Evolutionary conservation across 371 early-diverging fungal species (phyloP).

Genomic region (Mortierella sp.): DNA sequence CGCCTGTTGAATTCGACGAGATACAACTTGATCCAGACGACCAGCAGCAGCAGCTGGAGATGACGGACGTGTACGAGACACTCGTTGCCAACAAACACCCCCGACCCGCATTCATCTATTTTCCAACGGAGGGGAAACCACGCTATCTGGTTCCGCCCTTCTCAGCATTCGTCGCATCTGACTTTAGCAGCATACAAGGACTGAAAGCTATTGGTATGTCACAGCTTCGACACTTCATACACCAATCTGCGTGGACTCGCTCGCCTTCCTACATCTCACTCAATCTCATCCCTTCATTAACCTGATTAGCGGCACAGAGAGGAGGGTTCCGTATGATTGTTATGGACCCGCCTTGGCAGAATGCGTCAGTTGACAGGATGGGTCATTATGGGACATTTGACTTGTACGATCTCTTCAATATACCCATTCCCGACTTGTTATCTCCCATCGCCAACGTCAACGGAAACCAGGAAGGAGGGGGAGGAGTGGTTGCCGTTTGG

Average conservation of each 20-base stretch:
- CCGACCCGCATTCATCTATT: slow-evolving; percentile 10
- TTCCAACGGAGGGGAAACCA: slow-evolving; percentile 25
- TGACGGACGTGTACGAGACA: slow-evolving; percentile 41
- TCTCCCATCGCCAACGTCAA: slow-evolving; percentile 7
- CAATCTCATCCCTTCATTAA: neutral
- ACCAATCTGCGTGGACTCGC: neutral
- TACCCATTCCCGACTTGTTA: slow-evolving; percentile 68
- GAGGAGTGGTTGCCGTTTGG: slow-evolving; percentile 76
- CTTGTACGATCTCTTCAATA: slow-evolving; percentile 73
- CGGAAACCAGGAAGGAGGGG: neutral
- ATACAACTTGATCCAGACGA: neutral
- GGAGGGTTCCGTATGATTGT: slow-evolving; percentile 73
- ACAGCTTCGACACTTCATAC: neutral
- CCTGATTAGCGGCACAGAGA: slow-evolving; percentile 18
- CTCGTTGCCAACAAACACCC: slow-evolving; percentile 16
- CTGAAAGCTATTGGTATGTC: slow-evolving; percentile 33
- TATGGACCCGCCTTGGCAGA: slow-evolving; percentile 88
- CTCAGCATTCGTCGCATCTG: slow-evolving; percentile 40
- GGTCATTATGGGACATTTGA: slow-evolving; percentile 72
- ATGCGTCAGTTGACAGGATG: slow-evolving; percentile 71
- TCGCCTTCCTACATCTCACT: neutral
- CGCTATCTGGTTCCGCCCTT: slow-evolving; percentile 41
- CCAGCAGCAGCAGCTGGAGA: slow-evolving; percentile 22
- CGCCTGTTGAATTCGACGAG: slow-evolving; percentile 5
- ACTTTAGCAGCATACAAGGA: slow-evolving; percentile 38